phyloP scores from a whole-genome alignment of 2,329 filamentous ascomycete species.

The Phialophora macrospora region DNA sequence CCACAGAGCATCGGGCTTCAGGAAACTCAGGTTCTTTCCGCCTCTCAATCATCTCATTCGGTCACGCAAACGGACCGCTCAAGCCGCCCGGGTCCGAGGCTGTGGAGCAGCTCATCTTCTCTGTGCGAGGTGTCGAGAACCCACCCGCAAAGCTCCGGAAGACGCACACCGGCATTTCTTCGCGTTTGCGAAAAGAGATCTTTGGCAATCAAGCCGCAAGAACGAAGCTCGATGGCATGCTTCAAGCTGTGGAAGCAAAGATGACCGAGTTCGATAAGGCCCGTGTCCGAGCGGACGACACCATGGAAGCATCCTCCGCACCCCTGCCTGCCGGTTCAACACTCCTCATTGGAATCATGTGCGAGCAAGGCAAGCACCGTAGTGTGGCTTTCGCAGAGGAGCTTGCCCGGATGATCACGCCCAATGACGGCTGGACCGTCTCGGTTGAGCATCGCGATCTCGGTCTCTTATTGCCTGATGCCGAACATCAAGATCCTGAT shows the following conservation, averaged over 20 bases:
- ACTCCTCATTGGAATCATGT: constrained; percentile 20
- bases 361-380: constrained; percentile 17
- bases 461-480: not conserved
- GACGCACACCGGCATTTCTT: constrained; percentile 30
- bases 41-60: constrained; percentile 31
- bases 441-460: constrained; percentile 30
- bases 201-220: constrained; percentile 22
- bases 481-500: not conserved
- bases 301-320: not conserved
- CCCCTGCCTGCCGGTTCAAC: not conserved
- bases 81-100: not conserved
- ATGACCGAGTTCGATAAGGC: constrained; percentile 24
- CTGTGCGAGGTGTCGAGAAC: constrained; percentile 28
- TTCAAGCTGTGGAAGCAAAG: constrained; percentile 13
- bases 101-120: constrained; percentile 30
- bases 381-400: constrained; percentile 31
- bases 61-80: constrained; percentile 27
- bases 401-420: constrained; percentile 20
- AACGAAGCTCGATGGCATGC: constrained; percentile 22
- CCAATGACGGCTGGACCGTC: constrained; percentile 21
- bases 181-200: constrained; percentile 30
- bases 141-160: constrained; percentile 31
- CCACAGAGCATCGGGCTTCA: not conserved
- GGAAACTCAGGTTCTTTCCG: constrained; percentile 10
- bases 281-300: not conserved